phyloP scores from a whole-genome alignment of 164 flowering plant species.

The Aristolochia fimbriata region DNA sequence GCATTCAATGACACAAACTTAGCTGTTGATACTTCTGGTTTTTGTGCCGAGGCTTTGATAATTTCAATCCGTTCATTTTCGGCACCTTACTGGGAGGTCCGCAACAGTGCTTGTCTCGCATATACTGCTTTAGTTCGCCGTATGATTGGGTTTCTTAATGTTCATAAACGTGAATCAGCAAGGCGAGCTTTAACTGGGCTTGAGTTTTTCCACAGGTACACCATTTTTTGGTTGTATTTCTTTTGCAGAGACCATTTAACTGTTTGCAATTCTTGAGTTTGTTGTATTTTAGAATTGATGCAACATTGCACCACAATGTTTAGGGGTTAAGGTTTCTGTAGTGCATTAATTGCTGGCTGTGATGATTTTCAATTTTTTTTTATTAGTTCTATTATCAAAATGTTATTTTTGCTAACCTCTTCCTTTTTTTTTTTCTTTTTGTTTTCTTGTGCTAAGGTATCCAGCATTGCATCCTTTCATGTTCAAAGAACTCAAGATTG shows the following conservation, averaged over 20 bases:
- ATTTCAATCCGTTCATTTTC: constrained; percentile 76
- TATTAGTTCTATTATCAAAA: background rate
- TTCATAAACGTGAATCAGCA: constrained; percentile 87
- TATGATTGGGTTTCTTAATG: constrained; percentile 91
- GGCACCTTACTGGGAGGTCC: constrained; percentile 92
- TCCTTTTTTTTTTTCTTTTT: background rate
- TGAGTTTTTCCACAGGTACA: constrained; percentile 93
- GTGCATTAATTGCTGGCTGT: too few species aligned
- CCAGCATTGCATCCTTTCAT: constrained; percentile 81
- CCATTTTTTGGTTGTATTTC: background rate
- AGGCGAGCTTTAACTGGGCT: constrained; percentile 81
- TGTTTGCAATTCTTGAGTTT: background rate
- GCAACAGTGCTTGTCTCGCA: constrained; percentile 94
- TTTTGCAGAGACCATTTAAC: background rate
- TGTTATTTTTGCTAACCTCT: background rate
- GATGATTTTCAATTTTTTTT: too few species aligned
- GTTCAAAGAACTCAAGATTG: constrained; percentile 54
- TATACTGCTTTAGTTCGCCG: constrained; percentile 93
- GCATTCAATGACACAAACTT: constrained; percentile 92
- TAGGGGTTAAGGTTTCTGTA: background rate
- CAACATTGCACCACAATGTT: background rate
- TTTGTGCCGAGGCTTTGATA: constrained; percentile 90
- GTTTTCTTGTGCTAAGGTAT: constrained; percentile 46
- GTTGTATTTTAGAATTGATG: too few species aligned
- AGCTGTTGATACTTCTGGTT: constrained; percentile 89